Base-by-base conservation (phyloP, 257 asterid genomes). In the Paraleonurus japonicus region DNA sequence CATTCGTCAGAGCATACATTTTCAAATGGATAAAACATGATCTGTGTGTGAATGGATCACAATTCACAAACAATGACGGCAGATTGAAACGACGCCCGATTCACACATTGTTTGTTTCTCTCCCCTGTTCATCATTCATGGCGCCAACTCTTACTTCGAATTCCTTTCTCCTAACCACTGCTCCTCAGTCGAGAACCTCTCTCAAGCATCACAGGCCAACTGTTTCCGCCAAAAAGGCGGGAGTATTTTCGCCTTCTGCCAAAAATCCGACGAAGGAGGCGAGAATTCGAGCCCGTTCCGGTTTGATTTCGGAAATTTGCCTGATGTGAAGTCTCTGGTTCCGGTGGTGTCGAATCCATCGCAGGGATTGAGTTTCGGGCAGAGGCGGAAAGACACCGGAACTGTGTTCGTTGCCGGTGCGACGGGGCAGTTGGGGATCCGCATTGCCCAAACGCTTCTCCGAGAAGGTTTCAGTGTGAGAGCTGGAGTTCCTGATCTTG, bases 331-430 rank as follows among this genome's bases (percentile, higher is more conserved):
- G 16, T 81, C 95, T 16, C 30, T 94, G 75, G 95, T 88, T 19
- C 96, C 97, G 28, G 78, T 76, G 73, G 75, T 74, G 45, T 3
- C 81, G n/a, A 81, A 79, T 4, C 75, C 86, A 0, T 81, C 97
- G 19, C 37, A 92, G 0, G 95, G 94, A 0, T 74, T 90, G 80
- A 82, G 85, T 22, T 80, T 88, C 30, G 87, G 53, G 72, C 78
- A 62, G 61, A 76, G 96, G 82, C 82, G 90, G 7, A 94, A 94
- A 45, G 97, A 94, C 57, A 76, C 96, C 2, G 89, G 91, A n/a
- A 91, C 97, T 4, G 97, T 94, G 73, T 94, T 91, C 30, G 95
- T 94, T 7, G 96, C 97, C 3, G 97, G 97, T 2, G 99, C 95
- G 1, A 85, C 92, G 0, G 97, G 97, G 50, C 97, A 84, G 73